Conservation (phyloP, 495 filamentous ascomycete genomes). For the Bryoglossum gracile region DNA sequence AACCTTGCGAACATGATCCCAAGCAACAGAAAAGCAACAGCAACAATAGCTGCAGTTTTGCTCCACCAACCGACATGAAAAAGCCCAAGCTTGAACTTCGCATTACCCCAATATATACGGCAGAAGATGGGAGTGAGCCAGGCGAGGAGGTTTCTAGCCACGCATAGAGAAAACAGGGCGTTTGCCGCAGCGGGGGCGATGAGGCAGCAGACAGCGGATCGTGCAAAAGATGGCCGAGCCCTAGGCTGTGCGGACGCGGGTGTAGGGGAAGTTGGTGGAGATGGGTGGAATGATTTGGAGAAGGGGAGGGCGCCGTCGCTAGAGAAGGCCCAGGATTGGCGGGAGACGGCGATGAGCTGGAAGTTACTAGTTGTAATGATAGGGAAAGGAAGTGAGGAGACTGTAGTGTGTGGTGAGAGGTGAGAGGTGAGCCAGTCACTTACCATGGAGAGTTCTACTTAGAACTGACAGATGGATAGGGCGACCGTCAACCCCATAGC, state of each 20-base stretch:
- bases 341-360: conserved; percentile 42
- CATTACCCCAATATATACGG: conserved; percentile 54
- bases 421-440: neutral
- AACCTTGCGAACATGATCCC: conserved; percentile 36
- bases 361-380: no score
- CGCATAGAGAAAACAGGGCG: conserved; percentile 46
- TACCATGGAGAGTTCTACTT: conserved; percentile 43
- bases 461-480: conserved; percentile 45
- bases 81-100: conserved; percentile 55
- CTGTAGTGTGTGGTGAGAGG: neutral
- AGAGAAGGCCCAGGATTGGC: conserved; percentile 49
- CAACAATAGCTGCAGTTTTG: conserved; percentile 28
- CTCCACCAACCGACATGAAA: conserved; percentile 40
- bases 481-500: conserved; percentile 51
- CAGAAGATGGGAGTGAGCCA: conserved; percentile 58
- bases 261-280: conserved; percentile 48
- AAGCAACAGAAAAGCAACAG: conserved; percentile 30
- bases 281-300: conserved; percentile 51
- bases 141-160: conserved; percentile 43
- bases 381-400: no score
- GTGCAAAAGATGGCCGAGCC: conserved; percentile 40
- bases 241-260: conserved; percentile 57
- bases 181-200: conserved; percentile 52
- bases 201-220: conserved; percentile 50
- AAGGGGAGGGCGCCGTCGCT: conserved; percentile 46